These are phyloP conservation scores for Lecanicillium sp. DNA, from an alignment of 2,329 filamentous ascomycete genomes.

Conservation along the genomic window DNA sequence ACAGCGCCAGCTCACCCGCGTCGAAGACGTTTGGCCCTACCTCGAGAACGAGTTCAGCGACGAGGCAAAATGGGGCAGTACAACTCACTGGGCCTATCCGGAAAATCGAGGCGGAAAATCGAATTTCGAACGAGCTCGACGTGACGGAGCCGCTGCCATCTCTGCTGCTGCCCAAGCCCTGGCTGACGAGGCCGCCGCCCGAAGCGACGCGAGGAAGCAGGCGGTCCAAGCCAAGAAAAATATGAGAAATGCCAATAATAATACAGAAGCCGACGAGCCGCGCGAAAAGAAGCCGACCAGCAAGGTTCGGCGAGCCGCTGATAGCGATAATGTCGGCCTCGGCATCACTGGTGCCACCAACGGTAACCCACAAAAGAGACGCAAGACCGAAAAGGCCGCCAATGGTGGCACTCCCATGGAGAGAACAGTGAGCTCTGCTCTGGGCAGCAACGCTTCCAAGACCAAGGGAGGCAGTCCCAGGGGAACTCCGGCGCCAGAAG, in stretches of 20 bases:
- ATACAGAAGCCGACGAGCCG: slow-evolving; percentile 74
- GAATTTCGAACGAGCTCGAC: slow-evolving; percentile 65
- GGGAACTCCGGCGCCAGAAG: slow-evolving; percentile 61
- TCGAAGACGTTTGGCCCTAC: slow-evolving; percentile 82
- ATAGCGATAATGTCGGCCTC: slow-evolving; percentile 51
- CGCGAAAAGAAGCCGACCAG: slow-evolving; percentile 60
- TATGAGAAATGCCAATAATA: slow-evolving; percentile 60
- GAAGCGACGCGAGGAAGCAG: slow-evolving; percentile 80
- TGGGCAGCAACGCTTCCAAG: slow-evolving; percentile 47
- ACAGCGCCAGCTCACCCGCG: slow-evolving; percentile 73
- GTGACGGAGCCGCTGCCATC: slow-evolving; percentile 72
- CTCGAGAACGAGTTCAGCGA: slow-evolving; percentile 88
- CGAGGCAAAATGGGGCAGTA: slow-evolving; percentile 86
- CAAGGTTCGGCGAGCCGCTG: slow-evolving; percentile 59
- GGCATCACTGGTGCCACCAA: slow-evolving; percentile 54
- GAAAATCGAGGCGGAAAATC: slow-evolving; percentile 68
- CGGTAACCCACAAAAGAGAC: slow-evolving; percentile 61
- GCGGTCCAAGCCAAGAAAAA: slow-evolving; percentile 72
- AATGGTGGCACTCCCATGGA: slow-evolving; percentile 53
- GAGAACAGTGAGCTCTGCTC: slow-evolving; percentile 58
- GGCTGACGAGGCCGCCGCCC: slow-evolving; percentile 75
- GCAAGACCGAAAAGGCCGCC: slow-evolving; percentile 68
- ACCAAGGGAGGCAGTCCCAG: slow-evolving; percentile 58
- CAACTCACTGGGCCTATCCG: slow-evolving; percentile 91
- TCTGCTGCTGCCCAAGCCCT: slow-evolving; percentile 71